phyloP scores from a whole-genome alignment of 2,329 filamentous ascomycete genomes.

The Aspergillus sp. region DNA sequence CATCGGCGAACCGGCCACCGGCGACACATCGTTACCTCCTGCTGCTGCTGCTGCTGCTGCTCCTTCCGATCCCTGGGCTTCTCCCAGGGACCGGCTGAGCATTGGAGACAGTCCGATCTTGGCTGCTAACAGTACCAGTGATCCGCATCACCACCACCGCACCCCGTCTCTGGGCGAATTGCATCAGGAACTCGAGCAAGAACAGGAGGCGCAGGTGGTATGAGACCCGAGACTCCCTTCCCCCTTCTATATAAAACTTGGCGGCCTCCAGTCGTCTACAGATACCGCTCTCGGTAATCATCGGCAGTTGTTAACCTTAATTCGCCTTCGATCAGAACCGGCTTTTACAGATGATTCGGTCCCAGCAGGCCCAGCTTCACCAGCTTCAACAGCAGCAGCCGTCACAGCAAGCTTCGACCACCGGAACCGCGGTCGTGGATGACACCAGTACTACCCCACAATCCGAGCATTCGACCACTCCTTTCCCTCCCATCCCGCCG shows the following conservation, averaged over 20 bases:
- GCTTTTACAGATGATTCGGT: slow-evolving; percentile 43
- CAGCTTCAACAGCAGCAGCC: slow-evolving; percentile 28
- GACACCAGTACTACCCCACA: slow-evolving; percentile 29
- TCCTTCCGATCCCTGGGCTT: slow-evolving; percentile 29
- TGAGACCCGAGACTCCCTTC: slow-evolving; percentile 5
- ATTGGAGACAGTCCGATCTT: slow-evolving; percentile 36
- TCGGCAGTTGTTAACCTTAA: background rate
- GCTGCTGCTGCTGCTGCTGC: no score
- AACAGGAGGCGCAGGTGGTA: slow-evolving; percentile 46
- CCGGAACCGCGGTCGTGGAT: slow-evolving; percentile 30
- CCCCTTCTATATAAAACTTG: background rate
- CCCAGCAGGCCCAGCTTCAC: slow-evolving; percentile 40
- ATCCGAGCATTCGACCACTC: slow-evolving; percentile 33
- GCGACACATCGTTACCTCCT: slow-evolving; percentile 26
- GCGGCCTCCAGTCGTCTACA: background rate
- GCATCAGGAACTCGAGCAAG: slow-evolving; percentile 44
- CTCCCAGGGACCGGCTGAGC: slow-evolving; percentile 34
- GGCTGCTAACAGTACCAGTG: slow-evolving; percentile 32
- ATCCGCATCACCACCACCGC: slow-evolving; percentile 42
- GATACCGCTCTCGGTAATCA: background rate
- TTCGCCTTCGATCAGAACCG: slow-evolving; percentile 31
- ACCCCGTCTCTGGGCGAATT: slow-evolving; percentile 42
- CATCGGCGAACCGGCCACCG: slow-evolving; percentile 26
- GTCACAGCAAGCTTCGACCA: slow-evolving; percentile 10
- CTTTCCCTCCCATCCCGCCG: slow-evolving; percentile 28